Conservation (phyloP, 345 rosid genomes). For the Gossypium mustelinum region DNA sequence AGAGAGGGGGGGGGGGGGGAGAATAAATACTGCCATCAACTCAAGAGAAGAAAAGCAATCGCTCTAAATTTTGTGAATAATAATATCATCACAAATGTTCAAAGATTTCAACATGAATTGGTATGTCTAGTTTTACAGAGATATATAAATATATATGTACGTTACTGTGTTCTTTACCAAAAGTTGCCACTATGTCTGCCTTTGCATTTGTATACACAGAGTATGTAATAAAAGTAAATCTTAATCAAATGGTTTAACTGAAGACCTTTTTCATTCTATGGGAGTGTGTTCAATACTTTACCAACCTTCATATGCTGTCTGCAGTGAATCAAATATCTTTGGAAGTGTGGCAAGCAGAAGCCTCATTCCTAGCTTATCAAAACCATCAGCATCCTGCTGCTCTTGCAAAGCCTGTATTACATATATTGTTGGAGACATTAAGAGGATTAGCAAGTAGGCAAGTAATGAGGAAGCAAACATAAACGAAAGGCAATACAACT, state of each 20-base stretch:
- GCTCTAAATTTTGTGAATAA: not conserved
- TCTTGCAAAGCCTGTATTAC: constrained; percentile 57
- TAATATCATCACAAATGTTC: not conserved
- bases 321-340: constrained; percentile 59
- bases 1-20: no score
- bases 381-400: constrained; percentile 45
- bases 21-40: not conserved
- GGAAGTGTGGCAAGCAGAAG: constrained; percentile 56
- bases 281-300: not conserved
- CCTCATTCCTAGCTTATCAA: constrained; percentile 57
- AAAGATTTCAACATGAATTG: not conserved
- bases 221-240: not conserved
- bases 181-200: not conserved
- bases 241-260: not conserved
- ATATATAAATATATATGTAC: not conserved
- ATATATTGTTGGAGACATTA: not conserved
- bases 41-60: not conserved
- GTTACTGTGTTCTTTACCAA: not conserved
- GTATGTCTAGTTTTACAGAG: not conserved
- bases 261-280: not conserved
- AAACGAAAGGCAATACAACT: not conserved
- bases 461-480: not conserved
- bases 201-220: not conserved
- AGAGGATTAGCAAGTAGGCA: not conserved
- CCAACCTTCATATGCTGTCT: constrained; percentile 67